A percentile compares a stretch with the other conserved stretches of the same genome.
Evolutionary conservation across 164 flowering plant species (phyloP).

Genomic region (Chloranthus sessilifolius): DNA sequence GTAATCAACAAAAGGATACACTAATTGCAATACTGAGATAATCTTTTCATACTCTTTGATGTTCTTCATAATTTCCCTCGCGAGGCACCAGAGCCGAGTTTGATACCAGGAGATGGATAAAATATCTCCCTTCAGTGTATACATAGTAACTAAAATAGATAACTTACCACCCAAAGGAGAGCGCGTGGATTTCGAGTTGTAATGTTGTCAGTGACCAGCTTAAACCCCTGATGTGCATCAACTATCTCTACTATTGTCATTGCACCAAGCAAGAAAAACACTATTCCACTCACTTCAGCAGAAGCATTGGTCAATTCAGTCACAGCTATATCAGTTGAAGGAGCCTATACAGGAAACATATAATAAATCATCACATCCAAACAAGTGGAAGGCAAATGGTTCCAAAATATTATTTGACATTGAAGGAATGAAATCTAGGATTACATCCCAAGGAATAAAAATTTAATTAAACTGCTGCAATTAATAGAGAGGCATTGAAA

Average conservation of each 20-base stretch:
- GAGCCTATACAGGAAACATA: constrained; percentile 55
- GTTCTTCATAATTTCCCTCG: no score
- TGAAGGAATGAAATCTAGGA: background rate
- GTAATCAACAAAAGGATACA: no score
- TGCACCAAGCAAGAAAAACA: constrained; percentile 98
- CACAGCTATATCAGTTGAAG: constrained; percentile 87
- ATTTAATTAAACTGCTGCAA: no score
- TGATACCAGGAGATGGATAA: no score
- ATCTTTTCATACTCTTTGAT: no score
- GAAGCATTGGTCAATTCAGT: constrained; percentile 78
- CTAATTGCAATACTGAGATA: no score
- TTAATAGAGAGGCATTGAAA: constrained; percentile 1
- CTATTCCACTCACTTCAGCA: constrained; percentile 96
- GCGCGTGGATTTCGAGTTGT: constrained; percentile 86
- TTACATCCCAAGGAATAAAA: no score
- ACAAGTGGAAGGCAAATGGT: background rate
- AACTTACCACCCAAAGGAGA: constrained; percentile 97
- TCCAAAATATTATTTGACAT: background rate
- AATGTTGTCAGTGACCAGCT: constrained; percentile 91
- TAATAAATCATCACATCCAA: background rate
- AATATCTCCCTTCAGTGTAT: no score
- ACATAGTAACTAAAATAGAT: background rate
- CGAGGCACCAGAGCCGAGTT: no score
- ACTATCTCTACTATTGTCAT: constrained; percentile 98
- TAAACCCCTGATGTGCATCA: constrained; percentile 99